Evolutionary conservation across 2,329 filamentous ascomycete genomes (phyloP).

Genomic region (Colletotrichum agaves): DNA sequence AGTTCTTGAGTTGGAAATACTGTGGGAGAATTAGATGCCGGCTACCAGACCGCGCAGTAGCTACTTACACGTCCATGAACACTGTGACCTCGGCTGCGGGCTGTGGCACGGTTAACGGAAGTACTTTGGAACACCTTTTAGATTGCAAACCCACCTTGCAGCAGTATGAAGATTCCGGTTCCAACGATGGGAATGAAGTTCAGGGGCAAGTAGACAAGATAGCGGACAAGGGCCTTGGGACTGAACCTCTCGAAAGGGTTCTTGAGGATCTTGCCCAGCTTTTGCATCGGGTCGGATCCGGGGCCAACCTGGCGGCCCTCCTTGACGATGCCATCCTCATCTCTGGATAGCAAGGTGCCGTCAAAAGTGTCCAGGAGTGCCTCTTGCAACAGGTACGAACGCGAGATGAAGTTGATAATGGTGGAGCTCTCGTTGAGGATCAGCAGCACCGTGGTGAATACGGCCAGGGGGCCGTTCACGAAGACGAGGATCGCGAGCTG

Average conservation of each 20-base stretch:
- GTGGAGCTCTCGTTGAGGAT: constrained; percentile 72
- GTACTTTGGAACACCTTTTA: constrained; percentile 9
- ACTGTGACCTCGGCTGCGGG: constrained; percentile 56
- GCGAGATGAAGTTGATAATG: constrained; percentile 66
- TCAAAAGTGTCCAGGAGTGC: constrained; percentile 91
- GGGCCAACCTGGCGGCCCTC: constrained; percentile 79
- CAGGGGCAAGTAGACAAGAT: constrained; percentile 86
- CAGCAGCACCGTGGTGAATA: constrained; percentile 76
- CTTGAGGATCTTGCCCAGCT: constrained; percentile 68
- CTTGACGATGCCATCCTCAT: constrained; percentile 71
- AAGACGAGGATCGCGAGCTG: constrained; percentile 86
- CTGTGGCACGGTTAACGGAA: neutral
- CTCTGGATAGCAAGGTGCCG: constrained; percentile 68
- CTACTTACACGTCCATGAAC: constrained; percentile 65
- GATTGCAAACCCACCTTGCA: constrained; percentile 68
- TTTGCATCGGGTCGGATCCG: constrained; percentile 65
- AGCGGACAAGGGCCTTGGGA: constrained; percentile 75
- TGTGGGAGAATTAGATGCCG: constrained; percentile 48
- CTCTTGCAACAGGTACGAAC: constrained; percentile 82
- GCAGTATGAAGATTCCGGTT: constrained; percentile 79
- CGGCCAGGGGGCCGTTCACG: constrained; percentile 84
- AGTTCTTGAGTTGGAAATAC: constrained; percentile 93
- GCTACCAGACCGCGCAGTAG: neutral
- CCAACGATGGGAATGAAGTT: constrained; percentile 94
- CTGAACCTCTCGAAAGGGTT: constrained; percentile 67